Evolutionary conservation across 805 yeast species (phyloP).

Genomic region (Jamesozyma lodderae): DNA sequence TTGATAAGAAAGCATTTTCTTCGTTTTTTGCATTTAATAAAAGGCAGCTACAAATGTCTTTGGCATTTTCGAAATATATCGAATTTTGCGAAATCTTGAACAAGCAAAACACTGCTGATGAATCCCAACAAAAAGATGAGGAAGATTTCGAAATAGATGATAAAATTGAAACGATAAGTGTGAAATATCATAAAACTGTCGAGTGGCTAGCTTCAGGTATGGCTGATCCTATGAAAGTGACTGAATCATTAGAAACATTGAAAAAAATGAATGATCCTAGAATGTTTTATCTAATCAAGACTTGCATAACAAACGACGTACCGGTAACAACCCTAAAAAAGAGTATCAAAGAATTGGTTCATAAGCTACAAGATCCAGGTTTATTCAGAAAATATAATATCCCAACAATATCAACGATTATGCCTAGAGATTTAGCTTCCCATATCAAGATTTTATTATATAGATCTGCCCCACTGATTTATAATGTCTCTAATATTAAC

Average conservation of each 20-base stretch:
- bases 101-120: conserved; percentile 10
- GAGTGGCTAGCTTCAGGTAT: conserved; percentile 53
- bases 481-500: conserved; percentile 56
- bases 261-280: conserved; percentile 50
- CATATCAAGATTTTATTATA: conserved; percentile 51
- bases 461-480: conserved; percentile 51
- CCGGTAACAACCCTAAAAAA: conserved; percentile 52
- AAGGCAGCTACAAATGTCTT: conserved; percentile 55
- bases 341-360: conserved; percentile 54
- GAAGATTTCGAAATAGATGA: conserved; percentile 11
- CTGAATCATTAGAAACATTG: conserved; percentile 44
- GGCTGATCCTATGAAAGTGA: conserved; percentile 44
- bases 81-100: conserved; percentile 38
- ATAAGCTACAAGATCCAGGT: conserved; percentile 46
- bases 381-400: conserved; percentile 33
- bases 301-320: conserved; percentile 46
- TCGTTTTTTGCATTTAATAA: conserved; percentile 62
- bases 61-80: conserved; percentile 42
- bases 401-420: conserved; percentile 27
- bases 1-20: conserved; percentile 50
- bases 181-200: conserved; percentile 45
- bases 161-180: conserved; percentile 5
- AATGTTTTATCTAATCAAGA: conserved; percentile 44
- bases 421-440: conserved; percentile 41
- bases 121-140: conserved; percentile 20